A percentile compares a stretch with the other conserved stretches of the same genome.
phyloP scores from a whole-genome alignment of 805 yeast genomes.

The Saccharomyces mikatae region DNA sequence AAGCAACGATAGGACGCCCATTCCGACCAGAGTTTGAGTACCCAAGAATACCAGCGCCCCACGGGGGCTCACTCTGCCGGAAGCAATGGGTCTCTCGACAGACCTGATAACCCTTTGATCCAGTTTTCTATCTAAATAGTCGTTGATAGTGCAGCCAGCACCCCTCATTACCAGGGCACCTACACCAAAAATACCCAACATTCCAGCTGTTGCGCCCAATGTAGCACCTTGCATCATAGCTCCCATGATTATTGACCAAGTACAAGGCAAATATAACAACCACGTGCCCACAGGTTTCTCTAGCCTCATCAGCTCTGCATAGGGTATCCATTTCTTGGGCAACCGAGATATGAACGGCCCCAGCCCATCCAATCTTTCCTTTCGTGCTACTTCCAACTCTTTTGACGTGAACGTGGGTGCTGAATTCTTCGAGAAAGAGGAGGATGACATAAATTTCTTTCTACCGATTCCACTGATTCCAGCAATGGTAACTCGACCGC shows the following conservation, averaged over 20 bases:
- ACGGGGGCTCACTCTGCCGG: conserved; percentile 64
- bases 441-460: not conserved
- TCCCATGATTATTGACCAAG: conserved; percentile 92
- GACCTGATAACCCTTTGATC: conserved; percentile 86
- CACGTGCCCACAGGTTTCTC: conserved; percentile 97
- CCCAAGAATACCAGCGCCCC: conserved; percentile 67
- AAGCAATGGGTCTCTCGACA: conserved; percentile 84
- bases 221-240: conserved; percentile 60
- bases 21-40: conserved; percentile 67
- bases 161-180: conserved; percentile 94
- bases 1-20: conserved; percentile 58
- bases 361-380: conserved; percentile 41
- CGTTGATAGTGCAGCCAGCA: conserved; percentile 95
- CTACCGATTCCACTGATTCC: not conserved
- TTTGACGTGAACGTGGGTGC: conserved; percentile 20
- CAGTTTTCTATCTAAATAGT: conserved; percentile 71
- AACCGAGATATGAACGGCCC: conserved; percentile 49
- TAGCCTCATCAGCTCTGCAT: conserved; percentile 82
- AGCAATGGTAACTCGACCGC: not conserved
- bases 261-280: conserved; percentile 72
- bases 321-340: conserved; percentile 75
- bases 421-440: not conserved
- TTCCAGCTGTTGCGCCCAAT: conserved; percentile 48
- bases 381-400: conserved; percentile 35
- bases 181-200: conserved; percentile 61